Evolutionary conservation across 1,284 basidiomycete genomes (phyloP), one percentile per base, ranked within the genome.

Genomic region (Grifola frondosa): DNA sequence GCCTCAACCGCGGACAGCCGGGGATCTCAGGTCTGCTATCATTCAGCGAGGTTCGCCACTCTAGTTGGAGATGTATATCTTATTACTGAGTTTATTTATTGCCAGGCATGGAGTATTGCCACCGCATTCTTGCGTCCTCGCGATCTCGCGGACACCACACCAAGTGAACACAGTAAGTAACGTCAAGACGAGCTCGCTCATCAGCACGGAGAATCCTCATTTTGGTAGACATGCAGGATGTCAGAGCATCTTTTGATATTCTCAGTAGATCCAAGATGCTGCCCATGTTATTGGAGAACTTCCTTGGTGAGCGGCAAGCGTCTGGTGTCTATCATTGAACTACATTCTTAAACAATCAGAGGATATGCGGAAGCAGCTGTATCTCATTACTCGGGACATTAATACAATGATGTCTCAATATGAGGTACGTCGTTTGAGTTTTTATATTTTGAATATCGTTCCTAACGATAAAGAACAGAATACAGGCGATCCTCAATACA

Each of bases 11-110:
- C 19, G 65, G 67, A 9, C 69, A 81, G 34, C 75, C 75, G 32
- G 84, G 84, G 6, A 84, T 87, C 44, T 64, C 76, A 9, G 85
- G 86, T 9, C 69, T 88, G 8, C 66, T 87, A 57, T 62, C 66
- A 3, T 85, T 84, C 60, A 84, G 80, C 50, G 71, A 82, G 63
- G 84, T 83, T 55, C 36, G 68, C 57, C 19, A 42, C 38, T 37
- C 39, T 26, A 32, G 6, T 30, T 40, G 40, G 12, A 26, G 7
- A 22, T 15, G 12, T n/a, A 5, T 16, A 22, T 11, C 25, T 21
- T 15, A 13, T 36, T 20, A 24, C 15, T 5, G 9, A 20, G 19
- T 37, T 28, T 30, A 25, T 45, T 32, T 16, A 12, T 25, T 26
- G 8, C 38, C 28, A 88, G 85, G 82, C 84, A 25, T 88, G 85